Percentiles rank a stretch among this genome's conserved stretches.
phyloP scores from a whole-genome alignment of 257 asterid species.

The Mitragyna speciosa region DNA sequence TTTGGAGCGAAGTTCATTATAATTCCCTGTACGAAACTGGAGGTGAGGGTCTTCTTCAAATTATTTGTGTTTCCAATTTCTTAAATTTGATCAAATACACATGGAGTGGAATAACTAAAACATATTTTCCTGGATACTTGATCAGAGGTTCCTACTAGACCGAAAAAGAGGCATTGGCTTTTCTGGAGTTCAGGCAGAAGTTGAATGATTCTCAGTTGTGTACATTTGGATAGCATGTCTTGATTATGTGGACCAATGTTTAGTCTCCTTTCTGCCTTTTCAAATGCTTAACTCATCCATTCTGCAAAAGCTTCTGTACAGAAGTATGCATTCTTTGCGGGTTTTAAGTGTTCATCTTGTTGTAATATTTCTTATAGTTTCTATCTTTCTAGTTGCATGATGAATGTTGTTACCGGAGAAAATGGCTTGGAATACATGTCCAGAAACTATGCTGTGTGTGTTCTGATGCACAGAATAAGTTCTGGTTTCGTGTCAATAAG shows the following conservation, averaged over 20 bases:
- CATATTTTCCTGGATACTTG: slow-evolving; percentile 7
- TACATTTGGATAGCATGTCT: background rate
- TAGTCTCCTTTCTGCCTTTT: too few species aligned
- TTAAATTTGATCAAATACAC: background rate
- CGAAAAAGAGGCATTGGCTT: slow-evolving; percentile 77
- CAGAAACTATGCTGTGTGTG: background rate
- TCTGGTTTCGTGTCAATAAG: background rate
- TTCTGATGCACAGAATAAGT: background rate
- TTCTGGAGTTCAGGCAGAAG: slow-evolving; percentile 31
- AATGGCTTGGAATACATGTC: background rate
- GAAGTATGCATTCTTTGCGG: background rate
- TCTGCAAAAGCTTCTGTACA: background rate
- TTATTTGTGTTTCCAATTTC: background rate
- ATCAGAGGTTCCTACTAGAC: slow-evolving; percentile 75
- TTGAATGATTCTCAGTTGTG: background rate
- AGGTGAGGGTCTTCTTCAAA: slow-evolving; percentile 38
- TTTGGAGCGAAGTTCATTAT: slow-evolving; percentile 98
- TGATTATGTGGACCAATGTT: too few species aligned
- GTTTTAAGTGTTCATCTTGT: background rate
- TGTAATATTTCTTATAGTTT: background rate
- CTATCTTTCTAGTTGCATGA: background rate
- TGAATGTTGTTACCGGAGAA: background rate
- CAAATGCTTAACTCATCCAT: background rate
- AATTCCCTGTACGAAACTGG: slow-evolving; percentile 81
- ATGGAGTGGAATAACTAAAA: background rate